Base-by-base conservation (phyloP, 495 filamentous ascomycete species). In the Aspergillus affinis region DNA sequence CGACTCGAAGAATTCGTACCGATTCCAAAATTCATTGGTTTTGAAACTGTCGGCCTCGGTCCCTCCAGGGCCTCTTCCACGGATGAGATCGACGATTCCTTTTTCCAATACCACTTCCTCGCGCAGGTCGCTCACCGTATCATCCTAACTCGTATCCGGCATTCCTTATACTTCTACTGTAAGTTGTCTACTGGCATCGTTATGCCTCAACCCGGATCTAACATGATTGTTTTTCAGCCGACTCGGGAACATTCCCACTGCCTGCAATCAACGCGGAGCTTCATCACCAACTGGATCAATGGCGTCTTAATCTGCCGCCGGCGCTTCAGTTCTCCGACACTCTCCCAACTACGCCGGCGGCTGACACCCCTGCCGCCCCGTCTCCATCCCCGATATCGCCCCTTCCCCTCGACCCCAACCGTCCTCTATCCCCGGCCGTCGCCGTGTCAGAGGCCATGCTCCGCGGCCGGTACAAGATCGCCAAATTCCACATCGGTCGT, bases 131-230 rank as follows among this genome's bases (percentile, higher is more conserved):
- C 77, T 18, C 76, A 80, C 55, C 75, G 77, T 27, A 80, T 80
- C 41, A 80, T 80, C 54, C 71, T 80, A 23, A 80, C 75, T 3
- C 74, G 77, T 8, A 78, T 80, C 63, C 72, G 77, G 10, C 75
- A 80, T 48, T 79, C 75, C n/a, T 63, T 79, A 19, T 80, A 78
- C 60, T 78, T 79, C 60, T 77, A 79, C 60, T 78, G 77, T 79
- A 66, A 60, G 75, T 57, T 23, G 15, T 9, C 7, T 13, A 10
- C 10, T 51, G 30, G 9, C 20, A n/a, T 18, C 23, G 23, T 18
- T 23, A 19, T 20, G 29, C 27, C 15, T 21, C 46, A 23, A 23
- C 12, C 51, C 57, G 26, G 52, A 20, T 19, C 17, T 53, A 54
- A 59, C 48, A 29, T 32, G 15, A 59, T 55, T 17, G 20, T 27